phyloP scores from a whole-genome alignment of 495 filamentous ascomycete species.

The Sporormia fimetaria region DNA sequence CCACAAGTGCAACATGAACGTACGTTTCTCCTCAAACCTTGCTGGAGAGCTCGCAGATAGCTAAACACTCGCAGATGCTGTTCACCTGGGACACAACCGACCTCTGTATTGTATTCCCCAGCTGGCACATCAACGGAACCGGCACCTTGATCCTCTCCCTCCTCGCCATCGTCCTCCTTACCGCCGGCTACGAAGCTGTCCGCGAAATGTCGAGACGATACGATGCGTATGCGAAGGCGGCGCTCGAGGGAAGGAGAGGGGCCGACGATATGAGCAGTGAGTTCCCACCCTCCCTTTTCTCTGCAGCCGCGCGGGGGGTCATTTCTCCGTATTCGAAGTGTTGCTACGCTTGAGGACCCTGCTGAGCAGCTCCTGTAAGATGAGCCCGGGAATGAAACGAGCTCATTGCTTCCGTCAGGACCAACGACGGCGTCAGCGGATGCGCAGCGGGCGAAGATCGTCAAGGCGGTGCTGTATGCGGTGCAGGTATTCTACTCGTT shows the following conservation, averaged over 20 bases:
- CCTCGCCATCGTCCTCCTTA: slow-evolving; percentile 65
- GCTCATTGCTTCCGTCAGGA: slow-evolving; percentile 65
- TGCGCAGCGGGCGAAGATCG: slow-evolving; percentile 51
- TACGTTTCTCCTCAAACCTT: slow-evolving; percentile 27
- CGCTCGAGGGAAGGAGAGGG: slow-evolving; percentile 5
- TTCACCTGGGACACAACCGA: slow-evolving; percentile 90
- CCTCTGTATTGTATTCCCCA: slow-evolving; percentile 88
- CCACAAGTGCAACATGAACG: slow-evolving; percentile 70
- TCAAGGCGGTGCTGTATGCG: slow-evolving; percentile 76
- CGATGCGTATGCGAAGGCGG: slow-evolving; percentile 36
- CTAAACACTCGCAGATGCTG: slow-evolving; percentile 56
- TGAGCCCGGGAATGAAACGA: slow-evolving; percentile 35
- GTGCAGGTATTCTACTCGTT: slow-evolving; percentile 97
- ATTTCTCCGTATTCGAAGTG: too few relatives aligned
- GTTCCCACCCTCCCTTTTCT: slow-evolving; percentile 2
- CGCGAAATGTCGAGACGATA: slow-evolving; percentile 66
- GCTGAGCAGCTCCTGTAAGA: slow-evolving; percentile 6
- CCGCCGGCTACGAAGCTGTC: slow-evolving; percentile 82
- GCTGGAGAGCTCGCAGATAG: background rate
- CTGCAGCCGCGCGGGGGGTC: background rate
- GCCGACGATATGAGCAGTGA: slow-evolving; percentile 22
- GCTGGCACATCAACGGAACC: slow-evolving; percentile 74
- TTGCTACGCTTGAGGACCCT: slow-evolving; percentile 6
- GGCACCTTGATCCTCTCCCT: slow-evolving; percentile 67
- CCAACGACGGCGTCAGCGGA: slow-evolving; percentile 37